Evolutionary conservation across 257 asterid genomes (phyloP), one percentile per base, ranked within the genome.

Genomic region (Striga asiatica): DNA sequence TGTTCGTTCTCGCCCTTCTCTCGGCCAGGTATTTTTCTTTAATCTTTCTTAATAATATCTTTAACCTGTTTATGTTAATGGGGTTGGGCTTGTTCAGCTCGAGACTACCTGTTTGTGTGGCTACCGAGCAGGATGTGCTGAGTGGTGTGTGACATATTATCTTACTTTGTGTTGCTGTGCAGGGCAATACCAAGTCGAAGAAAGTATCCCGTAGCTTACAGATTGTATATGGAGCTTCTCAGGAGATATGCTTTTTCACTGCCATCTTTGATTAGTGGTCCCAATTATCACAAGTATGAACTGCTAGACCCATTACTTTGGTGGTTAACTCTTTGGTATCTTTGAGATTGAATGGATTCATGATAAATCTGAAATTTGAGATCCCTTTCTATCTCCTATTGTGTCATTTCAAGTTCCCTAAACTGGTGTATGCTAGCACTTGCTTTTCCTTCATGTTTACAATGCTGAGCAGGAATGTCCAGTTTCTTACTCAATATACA

Each of bases 151-250:
- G 46, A 43, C 22, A 8, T 48, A 39, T 14, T 8, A 20, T 47
- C 35, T 19, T 55, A 45, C 48, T 23, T 34, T 35, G 23, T 67
- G 24, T 48, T 50, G 21, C 67, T 56, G 21, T 76, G 74, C 84
- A 91, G 96, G 80, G 96, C 78, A 14, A 66, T 87, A 53, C 76
- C 94, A 16, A 50, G 55, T 27, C 80, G 96, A 38, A 80, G 81
- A 71, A 71, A 62, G 79, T 69, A 87, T 50, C 96, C 94, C 0
- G 87, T 46, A 48, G 95, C 95, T 0, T 91, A 84, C 57, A 80
- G 98, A 72, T 77, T 91, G 62, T 91, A 80, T 47, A 69, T 91
- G 91, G 98, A 91, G 80, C 84, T 91, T 54, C 65, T 91, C 12
- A 91, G 70, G 65, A 64, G 89, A 78, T 80, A 91, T 35, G 83